Evolutionary conservation across 1,284 basidiomycete genomes (phyloP).

Genomic region (Fomitiporia mediterranea): DNA sequence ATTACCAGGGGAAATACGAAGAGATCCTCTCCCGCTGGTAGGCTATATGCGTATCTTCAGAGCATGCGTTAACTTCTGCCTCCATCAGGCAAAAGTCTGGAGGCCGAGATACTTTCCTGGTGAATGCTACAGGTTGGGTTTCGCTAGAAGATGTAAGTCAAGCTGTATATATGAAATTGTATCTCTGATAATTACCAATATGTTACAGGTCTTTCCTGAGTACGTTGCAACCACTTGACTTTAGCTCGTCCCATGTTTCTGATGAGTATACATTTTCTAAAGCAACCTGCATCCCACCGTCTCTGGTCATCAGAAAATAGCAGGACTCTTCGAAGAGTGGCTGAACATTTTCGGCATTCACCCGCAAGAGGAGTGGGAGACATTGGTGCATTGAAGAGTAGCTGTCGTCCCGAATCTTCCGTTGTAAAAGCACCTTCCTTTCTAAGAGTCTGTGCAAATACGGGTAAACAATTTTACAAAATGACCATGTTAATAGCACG

Average conservation of each 20-base stretch:
- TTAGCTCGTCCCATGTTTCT: neutral
- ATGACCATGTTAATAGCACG: too few species aligned
- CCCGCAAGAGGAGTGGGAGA: constrained; percentile 30
- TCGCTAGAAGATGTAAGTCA: constrained; percentile 39
- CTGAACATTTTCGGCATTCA: constrained; percentile 40
- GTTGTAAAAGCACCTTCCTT: too few species aligned
- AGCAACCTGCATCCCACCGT: constrained; percentile 49
- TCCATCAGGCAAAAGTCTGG: constrained; percentile 33
- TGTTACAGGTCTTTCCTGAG: constrained; percentile 39
- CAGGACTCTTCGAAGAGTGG: constrained; percentile 41
- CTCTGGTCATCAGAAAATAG: constrained; percentile 45
- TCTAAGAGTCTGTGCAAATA: too few species aligned
- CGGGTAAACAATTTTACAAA: too few species aligned
- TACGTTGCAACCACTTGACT: constrained; percentile 26
- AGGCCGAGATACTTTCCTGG: constrained; percentile 47
- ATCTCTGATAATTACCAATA: neutral
- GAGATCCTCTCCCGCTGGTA: constrained; percentile 30
- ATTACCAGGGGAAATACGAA: constrained; percentile 46
- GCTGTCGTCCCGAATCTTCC: too few species aligned
- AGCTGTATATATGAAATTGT: neutral
- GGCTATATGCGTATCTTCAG: constrained; percentile 15
- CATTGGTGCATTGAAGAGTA: constrained; percentile 16
- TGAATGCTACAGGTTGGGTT: constrained; percentile 57
- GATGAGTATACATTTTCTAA: neutral
- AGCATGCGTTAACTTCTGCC: neutral